phyloP scores from a whole-genome alignment of 2,329 filamentous ascomycete species.

The Sphaerulina musiva region DNA sequence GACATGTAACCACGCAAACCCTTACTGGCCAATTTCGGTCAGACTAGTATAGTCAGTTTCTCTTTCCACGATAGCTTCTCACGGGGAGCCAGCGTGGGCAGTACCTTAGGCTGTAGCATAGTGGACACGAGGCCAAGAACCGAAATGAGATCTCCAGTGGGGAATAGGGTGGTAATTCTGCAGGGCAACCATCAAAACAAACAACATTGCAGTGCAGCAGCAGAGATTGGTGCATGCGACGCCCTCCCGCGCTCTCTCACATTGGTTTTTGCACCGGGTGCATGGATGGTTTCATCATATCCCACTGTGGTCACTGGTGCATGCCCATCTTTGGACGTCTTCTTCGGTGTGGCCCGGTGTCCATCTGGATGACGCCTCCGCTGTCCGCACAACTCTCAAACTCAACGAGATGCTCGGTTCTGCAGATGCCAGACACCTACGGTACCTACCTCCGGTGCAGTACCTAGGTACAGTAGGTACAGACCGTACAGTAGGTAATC shows the following conservation, averaged over 20 bases:
- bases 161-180: not conserved
- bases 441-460: too few relatives aligned
- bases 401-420: too few relatives aligned
- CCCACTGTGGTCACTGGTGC: too few relatives aligned
- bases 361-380: too few relatives aligned
- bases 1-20: not conserved
- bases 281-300: too few relatives aligned
- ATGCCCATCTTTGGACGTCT: too few relatives aligned
- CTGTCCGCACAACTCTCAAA: too few relatives aligned
- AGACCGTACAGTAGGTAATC: too few relatives aligned
- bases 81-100: slow-evolving; percentile 10
- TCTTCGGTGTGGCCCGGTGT: too few relatives aligned
- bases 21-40: slow-evolving; percentile 18
- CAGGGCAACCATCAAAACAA: slow-evolving; percentile 15
- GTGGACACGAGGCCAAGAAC: slow-evolving; percentile 18
- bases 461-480: too few relatives aligned
- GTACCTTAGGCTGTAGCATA: too few relatives aligned
- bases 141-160: slow-evolving; percentile 17
- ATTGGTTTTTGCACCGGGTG: not conserved
- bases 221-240: not conserved
- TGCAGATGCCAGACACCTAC: too few relatives aligned
- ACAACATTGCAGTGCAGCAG: not conserved
- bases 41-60: not conserved
- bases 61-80: slow-evolving; percentile 4
- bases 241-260: not conserved